Conservation (phyloP, 2,329 filamentous ascomycete species). For the Amylocarpus encephaloides region DNA sequence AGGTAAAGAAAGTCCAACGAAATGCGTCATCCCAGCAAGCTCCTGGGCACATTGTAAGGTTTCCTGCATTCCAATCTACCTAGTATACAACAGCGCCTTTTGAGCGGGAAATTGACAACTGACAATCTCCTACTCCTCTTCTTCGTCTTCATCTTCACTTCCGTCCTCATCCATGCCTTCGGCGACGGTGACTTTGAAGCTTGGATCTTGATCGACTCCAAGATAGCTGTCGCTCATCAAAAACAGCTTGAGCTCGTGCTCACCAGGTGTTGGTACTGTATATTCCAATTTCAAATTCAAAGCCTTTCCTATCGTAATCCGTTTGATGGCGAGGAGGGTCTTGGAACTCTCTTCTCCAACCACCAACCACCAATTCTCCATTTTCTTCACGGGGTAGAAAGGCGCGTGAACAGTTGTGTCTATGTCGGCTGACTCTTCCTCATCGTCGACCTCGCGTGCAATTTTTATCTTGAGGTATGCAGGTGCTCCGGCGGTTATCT, state of each 20-base stretch:
- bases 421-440: constrained; percentile 60
- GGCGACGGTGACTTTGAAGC: constrained; percentile 75
- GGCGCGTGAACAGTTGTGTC: constrained; percentile 87
- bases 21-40: constrained; percentile 12
- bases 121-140: constrained; percentile 32
- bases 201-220: constrained; percentile 91
- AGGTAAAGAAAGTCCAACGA: constrained; percentile 19
- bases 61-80: constrained; percentile 22
- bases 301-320: constrained; percentile 76
- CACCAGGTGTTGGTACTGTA: constrained; percentile 74
- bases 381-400: constrained; percentile 87
- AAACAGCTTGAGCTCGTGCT: constrained; percentile 84
- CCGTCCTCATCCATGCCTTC: constrained; percentile 95
- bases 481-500: constrained; percentile 72
- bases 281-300: constrained; percentile 80
- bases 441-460: constrained; percentile 70
- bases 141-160: constrained; percentile 65
- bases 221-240: constrained; percentile 97
- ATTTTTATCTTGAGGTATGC: constrained; percentile 80
- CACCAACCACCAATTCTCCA: constrained; percentile 98
- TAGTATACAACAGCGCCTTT: constrained; percentile 30
- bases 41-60: constrained; percentile 16
- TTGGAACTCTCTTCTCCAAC: constrained; percentile 88
- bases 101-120: constrained; percentile 11
- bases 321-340: constrained; percentile 86